Evolutionary conservation across 768 basidiomycete genomes (phyloP), one percentile per base, ranked within the genome.

Genomic region (Vararia minispora): DNA sequence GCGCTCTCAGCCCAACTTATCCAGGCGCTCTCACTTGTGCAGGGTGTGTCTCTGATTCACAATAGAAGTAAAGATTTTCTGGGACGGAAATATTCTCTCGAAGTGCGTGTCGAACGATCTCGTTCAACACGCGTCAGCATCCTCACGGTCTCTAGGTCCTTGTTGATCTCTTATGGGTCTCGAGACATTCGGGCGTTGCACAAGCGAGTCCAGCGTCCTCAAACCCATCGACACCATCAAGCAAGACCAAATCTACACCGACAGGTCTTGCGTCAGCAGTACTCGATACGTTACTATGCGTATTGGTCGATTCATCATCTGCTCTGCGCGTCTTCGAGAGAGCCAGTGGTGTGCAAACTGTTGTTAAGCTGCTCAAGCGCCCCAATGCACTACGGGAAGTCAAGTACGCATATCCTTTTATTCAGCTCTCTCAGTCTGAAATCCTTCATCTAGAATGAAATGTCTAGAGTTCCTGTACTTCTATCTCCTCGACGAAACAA

Each of bases 401-500:
- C 41, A 65, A 87, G 91, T 92, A 41, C 23, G 74, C 59, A 14
- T 22, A 10, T 23, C n/a, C 14, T 12, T 17, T 20, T 11, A 3
- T 35, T 31, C 33, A 8, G 6, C 18, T 14, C 4, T 27, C 8
- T 33, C 22, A 6, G 28, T 30, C n/a, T 6, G 32, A 28, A 35
- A 27, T 18, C 14, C 10, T 16, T 14, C 12, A 7, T 25, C 16
- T 50, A 94, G 91, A 50, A 94, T 95, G 84, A 94, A 94, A 63
- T 94, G 89, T 45, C 66, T 97, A 13, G 92, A 95, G 54, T 91
- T 95, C 50, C 61, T 97, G 12, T 94, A 94, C 58, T 95, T 92
- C 57, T 97, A 97, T 56, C 68, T 97, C 6, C 66, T 94, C 31
- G 91, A 92, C 43, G 91, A 95, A 53, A 74, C 72, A 1, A 53